These are phyloP conservation scores for Coprinellus aureogranulatus DNA, from an alignment of 768 basidiomycete genomes.

Conservation along the genomic window DNA sequence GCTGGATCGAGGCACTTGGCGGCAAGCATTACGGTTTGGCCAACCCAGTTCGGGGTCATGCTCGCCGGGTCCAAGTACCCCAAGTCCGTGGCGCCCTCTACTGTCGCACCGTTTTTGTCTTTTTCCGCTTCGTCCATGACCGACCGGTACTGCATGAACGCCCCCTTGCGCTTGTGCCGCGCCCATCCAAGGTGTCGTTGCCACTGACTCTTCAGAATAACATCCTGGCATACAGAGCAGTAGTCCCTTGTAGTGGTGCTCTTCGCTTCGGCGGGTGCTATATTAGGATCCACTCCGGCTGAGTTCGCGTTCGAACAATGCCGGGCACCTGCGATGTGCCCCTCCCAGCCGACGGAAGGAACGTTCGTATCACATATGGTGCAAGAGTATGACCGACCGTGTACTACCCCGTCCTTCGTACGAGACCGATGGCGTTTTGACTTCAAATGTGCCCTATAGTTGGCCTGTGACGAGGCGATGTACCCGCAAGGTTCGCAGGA, in stretches of 20 bases:
- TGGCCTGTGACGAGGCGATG: slow-evolving; percentile 23
- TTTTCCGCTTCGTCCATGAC: slow-evolving; percentile 52
- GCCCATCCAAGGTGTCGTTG: background rate
- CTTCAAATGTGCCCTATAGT: slow-evolving; percentile 28
- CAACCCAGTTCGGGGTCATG: slow-evolving; percentile 22
- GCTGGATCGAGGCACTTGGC: slow-evolving; percentile 25
- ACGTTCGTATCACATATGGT: slow-evolving; percentile 29
- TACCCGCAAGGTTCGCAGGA: slow-evolving; percentile 39
- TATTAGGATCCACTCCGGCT: background rate
- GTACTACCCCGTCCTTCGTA: slow-evolving; percentile 30
- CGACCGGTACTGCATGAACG: slow-evolving; percentile 36
- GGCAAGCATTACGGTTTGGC: slow-evolving; percentile 15
- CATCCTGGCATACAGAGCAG: slow-evolving; percentile 8
- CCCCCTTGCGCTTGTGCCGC: slow-evolving; percentile 26
- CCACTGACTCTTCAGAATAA: background rate
- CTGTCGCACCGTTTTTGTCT: slow-evolving; percentile 50
- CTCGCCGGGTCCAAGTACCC: slow-evolving; percentile 43
- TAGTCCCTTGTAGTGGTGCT: slow-evolving; percentile 28
- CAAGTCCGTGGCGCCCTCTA: slow-evolving; percentile 48
- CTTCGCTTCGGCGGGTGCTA: slow-evolving; percentile 1
- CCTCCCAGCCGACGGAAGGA: slow-evolving; percentile 13
- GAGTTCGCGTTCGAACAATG: slow-evolving; percentile 20
- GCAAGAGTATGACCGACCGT: slow-evolving; percentile 22
- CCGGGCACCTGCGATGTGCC: slow-evolving; percentile 3
- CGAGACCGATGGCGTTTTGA: slow-evolving; percentile 3